Conservation (phyloP, 352 stramenopile genomes). For the Phytophthora aleatoria region DNA sequence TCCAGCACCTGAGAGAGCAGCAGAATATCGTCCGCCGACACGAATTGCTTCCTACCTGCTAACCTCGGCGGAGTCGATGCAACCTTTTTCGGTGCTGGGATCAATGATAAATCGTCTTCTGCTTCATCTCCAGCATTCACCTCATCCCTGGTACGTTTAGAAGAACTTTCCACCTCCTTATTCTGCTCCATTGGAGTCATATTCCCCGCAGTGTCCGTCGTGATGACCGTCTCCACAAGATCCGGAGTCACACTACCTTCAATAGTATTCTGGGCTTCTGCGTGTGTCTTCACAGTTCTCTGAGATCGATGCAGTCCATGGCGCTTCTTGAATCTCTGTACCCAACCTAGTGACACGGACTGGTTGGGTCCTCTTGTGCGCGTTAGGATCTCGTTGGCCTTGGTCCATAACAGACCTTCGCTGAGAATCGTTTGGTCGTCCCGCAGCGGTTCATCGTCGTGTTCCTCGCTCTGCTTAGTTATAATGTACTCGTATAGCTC, state of each 20-base stretch:
- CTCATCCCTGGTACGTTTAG: conserved; percentile 7
- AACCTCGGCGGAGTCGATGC: neutral
- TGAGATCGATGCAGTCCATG: conserved; percentile 43
- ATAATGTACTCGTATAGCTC: conserved; percentile 30
- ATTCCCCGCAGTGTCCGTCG: neutral
- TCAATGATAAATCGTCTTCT: conserved; percentile 14
- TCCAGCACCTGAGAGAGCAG: conserved; percentile 36
- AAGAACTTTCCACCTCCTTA: neutral
- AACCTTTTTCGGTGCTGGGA: conserved; percentile 6
- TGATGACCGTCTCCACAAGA: neutral
- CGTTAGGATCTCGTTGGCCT: conserved; percentile 45
- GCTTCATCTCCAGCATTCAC: neutral
- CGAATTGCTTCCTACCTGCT: conserved; percentile 38
- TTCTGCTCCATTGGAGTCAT: neutral
- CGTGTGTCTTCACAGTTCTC: neutral
- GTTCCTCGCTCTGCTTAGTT: conserved; percentile 5
- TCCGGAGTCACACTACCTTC: neutral
- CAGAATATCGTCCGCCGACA: conserved; percentile 41
- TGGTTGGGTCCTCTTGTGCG: conserved; percentile 13
- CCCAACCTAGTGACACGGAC: conserved; percentile 40
- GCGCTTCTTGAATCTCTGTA: conserved; percentile 45
- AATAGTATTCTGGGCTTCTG: neutral
- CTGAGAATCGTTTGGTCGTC: conserved; percentile 21
- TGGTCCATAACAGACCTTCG: conserved; percentile 36
- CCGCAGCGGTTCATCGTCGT: conserved; percentile 1